A percentile compares a stretch with the other conserved stretches of the same genome.
These are phyloP conservation scores for Kwoniella heveanensis DNA, from an alignment of 768 basidiomycete species.

Conservation along the genomic window DNA sequence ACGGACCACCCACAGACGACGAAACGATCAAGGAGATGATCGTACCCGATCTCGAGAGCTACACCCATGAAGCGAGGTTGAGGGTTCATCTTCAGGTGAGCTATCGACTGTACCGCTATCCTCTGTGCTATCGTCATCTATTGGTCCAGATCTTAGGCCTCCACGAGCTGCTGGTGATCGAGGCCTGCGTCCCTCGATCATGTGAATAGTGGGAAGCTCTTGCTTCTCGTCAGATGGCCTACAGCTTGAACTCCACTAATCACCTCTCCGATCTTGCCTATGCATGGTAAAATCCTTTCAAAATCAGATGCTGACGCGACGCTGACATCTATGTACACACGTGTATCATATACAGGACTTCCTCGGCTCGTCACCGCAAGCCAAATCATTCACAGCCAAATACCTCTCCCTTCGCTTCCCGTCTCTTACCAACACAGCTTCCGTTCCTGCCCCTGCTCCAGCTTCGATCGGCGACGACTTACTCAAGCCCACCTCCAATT, in stretches of 20 bases:
- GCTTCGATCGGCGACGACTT: not conserved
- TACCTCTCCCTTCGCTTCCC: constrained; percentile 49
- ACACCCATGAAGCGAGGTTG: constrained; percentile 37
- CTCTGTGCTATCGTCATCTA: no score
- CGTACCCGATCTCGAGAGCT: constrained; percentile 46
- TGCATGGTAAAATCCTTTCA: no score
- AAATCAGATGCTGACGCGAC: no score
- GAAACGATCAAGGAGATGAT: constrained; percentile 46
- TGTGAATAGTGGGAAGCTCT: no score
- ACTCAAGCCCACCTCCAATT: constrained; percentile 3
- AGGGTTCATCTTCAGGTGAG: constrained; percentile 48
- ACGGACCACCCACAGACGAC: constrained; percentile 30
- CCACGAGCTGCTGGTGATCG: no score
- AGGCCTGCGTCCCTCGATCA: no score
- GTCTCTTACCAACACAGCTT: constrained; percentile 14
- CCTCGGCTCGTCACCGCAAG: constrained; percentile 41
- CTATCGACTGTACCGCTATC: no score
- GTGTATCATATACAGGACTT: constrained; percentile 38
- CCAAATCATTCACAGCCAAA: constrained; percentile 41
- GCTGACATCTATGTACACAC: not conserved
- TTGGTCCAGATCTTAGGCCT: no score
- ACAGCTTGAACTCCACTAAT: no score
- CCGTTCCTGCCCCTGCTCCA: not conserved
- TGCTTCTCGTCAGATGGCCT: no score
- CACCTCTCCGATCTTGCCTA: no score